These are phyloP conservation scores for Cryphonectria parasitica DNA, from an alignment of 2,329 filamentous ascomycete genomes.

Conservation along the genomic window DNA sequence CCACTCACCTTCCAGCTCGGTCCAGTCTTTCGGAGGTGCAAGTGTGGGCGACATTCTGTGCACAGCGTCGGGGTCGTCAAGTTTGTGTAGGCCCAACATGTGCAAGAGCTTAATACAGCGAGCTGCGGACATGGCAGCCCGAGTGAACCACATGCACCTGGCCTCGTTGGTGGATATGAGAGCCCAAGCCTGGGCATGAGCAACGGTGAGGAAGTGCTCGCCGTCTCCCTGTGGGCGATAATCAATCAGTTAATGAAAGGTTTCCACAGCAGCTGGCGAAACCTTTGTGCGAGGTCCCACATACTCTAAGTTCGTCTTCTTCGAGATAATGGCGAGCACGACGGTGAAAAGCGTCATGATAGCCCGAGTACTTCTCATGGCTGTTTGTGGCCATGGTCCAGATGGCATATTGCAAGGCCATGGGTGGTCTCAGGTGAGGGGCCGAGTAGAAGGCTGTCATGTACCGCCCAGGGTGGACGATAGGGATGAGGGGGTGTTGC, in stretches of 20 bases:
- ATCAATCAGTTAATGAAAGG: background rate
- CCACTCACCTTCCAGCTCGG: conserved; percentile 57
- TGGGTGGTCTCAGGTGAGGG: conserved; percentile 76
- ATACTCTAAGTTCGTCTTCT: conserved; percentile 77
- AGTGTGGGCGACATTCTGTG: conserved; percentile 69
- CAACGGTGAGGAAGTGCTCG: conserved; percentile 77
- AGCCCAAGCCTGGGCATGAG: conserved; percentile 79
- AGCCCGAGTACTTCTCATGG: conserved; percentile 70
- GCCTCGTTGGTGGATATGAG: conserved; percentile 80
- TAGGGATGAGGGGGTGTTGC: conserved; percentile 72
- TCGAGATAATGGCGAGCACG: conserved; percentile 83
- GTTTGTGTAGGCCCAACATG: conserved; percentile 83
- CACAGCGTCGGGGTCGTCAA: conserved; percentile 68
- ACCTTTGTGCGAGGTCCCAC: conserved; percentile 23
- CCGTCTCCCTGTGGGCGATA: conserved; percentile 63
- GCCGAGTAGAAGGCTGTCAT: conserved; percentile 72
- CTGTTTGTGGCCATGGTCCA: conserved; percentile 79
- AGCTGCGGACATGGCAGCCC: conserved; percentile 82
- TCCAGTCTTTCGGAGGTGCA: conserved; percentile 76
- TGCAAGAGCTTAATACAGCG: conserved; percentile 71
- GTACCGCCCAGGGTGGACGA: conserved; percentile 79
- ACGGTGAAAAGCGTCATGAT: conserved; percentile 80
- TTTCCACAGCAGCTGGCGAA: no score
- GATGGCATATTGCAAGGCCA: conserved; percentile 83
- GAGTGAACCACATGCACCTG: conserved; percentile 80